These are phyloP conservation scores for Aegilops tauschii DNA, from an alignment of 176 grass and related monocot species.

Conservation along the genomic window DNA sequence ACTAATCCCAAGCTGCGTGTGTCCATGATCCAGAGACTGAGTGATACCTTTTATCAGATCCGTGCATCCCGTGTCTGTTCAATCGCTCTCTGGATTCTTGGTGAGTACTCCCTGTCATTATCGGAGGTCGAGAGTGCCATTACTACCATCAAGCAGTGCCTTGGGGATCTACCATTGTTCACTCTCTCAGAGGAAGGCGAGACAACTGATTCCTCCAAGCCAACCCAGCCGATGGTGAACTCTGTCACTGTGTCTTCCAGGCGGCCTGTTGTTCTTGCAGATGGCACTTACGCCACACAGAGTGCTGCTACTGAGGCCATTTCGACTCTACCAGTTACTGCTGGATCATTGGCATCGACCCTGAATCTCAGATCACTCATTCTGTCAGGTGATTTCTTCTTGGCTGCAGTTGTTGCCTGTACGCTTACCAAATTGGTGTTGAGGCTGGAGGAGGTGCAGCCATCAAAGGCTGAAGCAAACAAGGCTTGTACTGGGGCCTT, in stretches of 20 bases:
- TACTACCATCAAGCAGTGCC: conserved; percentile 65
- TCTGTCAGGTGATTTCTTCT: conserved; percentile 70
- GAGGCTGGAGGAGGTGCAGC: conserved; percentile 71
- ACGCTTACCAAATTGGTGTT: conserved; percentile 65
- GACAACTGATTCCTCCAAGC: conserved; percentile 42
- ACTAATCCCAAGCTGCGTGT: conserved; percentile 77
- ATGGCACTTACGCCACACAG: conserved; percentile 72
- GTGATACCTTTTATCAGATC: conserved; percentile 80
- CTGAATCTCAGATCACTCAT: conserved; percentile 69
- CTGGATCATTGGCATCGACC: conserved; percentile 37
- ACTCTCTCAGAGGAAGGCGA: conserved; percentile 59
- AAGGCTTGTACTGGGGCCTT: conserved; percentile 50
- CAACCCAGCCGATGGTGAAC: conserved; percentile 30
- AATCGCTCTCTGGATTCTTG: conserved; percentile 70
- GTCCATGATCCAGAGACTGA: conserved; percentile 77
- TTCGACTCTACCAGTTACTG: conserved; percentile 40
- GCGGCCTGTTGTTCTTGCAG: conserved; percentile 63
- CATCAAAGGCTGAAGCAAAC: conserved; percentile 55
- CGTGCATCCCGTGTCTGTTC: conserved; percentile 65
- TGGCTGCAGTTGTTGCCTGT: conserved; percentile 43
- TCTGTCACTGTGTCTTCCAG: conserved; percentile 58
- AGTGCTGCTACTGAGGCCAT: conserved; percentile 58
- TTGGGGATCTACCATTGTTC: conserved; percentile 67
- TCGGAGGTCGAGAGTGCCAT: conserved; percentile 69
- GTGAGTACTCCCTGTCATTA: conserved; percentile 69